phyloP scores from a whole-genome alignment of 495 filamentous ascomycete species.

The Talaromyces wortmannii region DNA sequence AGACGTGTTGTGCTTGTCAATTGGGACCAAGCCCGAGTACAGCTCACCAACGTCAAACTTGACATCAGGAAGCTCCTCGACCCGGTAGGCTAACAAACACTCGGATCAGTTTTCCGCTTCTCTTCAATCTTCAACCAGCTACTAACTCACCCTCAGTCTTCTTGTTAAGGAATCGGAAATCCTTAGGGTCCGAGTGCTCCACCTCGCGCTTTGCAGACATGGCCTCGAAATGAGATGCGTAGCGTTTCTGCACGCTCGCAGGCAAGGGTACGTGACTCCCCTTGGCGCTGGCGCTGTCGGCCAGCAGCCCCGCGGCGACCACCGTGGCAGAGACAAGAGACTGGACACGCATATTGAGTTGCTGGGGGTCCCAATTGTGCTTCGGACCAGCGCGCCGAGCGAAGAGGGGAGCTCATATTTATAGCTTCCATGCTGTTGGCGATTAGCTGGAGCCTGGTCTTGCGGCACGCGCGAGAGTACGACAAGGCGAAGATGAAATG shows the following conservation, averaged over 20 bases:
- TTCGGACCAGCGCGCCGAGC: neutral
- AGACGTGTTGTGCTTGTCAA: conserved; percentile 47
- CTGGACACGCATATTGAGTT: conserved; percentile 21
- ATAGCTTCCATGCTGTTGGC: neutral
- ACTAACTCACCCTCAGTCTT: conserved; percentile 29
- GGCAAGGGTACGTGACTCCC: conserved; percentile 25
- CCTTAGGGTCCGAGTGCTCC: conserved; percentile 10
- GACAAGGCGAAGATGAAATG: neutral
- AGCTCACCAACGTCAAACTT: conserved; percentile 68
- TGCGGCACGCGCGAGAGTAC: too few species aligned
- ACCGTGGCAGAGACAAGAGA: conserved; percentile 20
- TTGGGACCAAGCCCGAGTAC: conserved; percentile 69
- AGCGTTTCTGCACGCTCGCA: conserved; percentile 50
- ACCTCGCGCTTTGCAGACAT: conserved; percentile 67
- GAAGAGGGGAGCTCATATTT: neutral
- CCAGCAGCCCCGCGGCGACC: conserved; percentile 19
- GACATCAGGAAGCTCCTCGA: conserved; percentile 66
- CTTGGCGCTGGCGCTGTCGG: conserved; percentile 14
- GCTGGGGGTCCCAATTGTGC: too few species aligned
- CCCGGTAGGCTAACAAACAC: conserved; percentile 43
- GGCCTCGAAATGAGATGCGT: conserved; percentile 26
- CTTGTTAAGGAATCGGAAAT: conserved; percentile 29
- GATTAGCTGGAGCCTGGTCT: too few species aligned
- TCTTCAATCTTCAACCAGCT: neutral
- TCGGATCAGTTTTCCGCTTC: neutral